These are phyloP conservation scores for Kluyveromyces nonfermentans DNA, from an alignment of 805 yeast species.

Conservation along the genomic window DNA sequence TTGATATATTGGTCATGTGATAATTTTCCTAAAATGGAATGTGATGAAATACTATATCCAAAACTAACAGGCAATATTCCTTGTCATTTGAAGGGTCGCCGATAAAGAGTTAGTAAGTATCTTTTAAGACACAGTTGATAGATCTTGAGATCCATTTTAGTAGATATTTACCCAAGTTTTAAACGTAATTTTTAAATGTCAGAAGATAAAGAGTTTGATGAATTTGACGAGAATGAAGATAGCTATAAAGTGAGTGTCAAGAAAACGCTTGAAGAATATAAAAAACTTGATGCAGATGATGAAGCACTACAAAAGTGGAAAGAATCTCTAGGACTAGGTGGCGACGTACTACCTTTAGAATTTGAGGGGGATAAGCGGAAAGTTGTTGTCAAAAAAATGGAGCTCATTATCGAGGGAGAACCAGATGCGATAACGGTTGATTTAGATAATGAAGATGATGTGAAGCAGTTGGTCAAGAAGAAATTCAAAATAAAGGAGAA, in stretches of 20 bases:
- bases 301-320: conserved; percentile 90
- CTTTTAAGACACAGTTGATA: no score
- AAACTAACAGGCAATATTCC: no score
- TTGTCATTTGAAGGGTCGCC: no score
- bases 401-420: conserved; percentile 60
- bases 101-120: no score
- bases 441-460: conserved; percentile 50
- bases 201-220: conserved; percentile 30
- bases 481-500: conserved; percentile 73
- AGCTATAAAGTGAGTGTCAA: conserved; percentile 36
- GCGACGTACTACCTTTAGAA: conserved; percentile 53
- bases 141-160: no score
- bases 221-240: conserved; percentile 23
- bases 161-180: no score
- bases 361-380: conserved; percentile 59
- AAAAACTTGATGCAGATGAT: conserved; percentile 77
- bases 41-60: neutral
- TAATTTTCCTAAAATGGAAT: neutral
- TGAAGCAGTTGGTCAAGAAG: conserved; percentile 49
- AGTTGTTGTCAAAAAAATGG: conserved; percentile 73
- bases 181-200: conserved; percentile 10
- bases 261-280: conserved; percentile 77
- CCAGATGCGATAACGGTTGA: conserved; percentile 55
- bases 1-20: neutral
- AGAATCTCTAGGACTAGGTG: conserved; percentile 67